Evolutionary conservation across 1,284 basidiomycete genomes (phyloP), one percentile per base, ranked within the genome.

Genomic region (Naganishia albida): DNA sequence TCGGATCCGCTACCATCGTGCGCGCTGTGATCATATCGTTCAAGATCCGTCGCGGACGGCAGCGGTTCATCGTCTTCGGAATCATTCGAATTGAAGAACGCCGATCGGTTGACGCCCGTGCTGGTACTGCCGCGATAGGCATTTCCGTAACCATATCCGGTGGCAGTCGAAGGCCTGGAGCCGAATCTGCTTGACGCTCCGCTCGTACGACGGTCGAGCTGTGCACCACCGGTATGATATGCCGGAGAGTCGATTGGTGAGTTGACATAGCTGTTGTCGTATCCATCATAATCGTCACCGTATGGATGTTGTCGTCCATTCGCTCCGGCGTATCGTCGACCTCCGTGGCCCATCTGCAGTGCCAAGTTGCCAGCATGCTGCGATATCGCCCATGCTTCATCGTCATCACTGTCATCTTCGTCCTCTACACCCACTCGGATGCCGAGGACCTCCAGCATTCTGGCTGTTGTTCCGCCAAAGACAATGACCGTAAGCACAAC

Each of bases 391-490:
- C 76, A 78, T 46, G 91, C 90, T 50, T 94, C 92, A 63, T 90
- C 88, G 71, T 88, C 90, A 67, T 86, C 88, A 69, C 84, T 87
- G 40, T 85, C 89, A 3, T 85, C 90, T 53, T 93, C 93, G 69
- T 97, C 93, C 72, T 97, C 94, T 0, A 99, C 91, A 0, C 95
- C 94, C 0, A 93, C 96, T 10, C 91, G 82, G 70, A 99, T 98
- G 1, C 95, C 94, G n/a, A 98, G 84, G 10, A 99, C 87, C 73
- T 98, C 93, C 50, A 99, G 84, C 96, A 99, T 99, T 65, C 93
- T 84, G 7, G 90, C 87, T 0, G 96, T 97, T 7, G 96, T 98
- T 0, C 95, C 96, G 0, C 95, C 95, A 74, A 99, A 99, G 62
- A 97, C 82, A 67, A 98, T 82, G 51, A 99, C 93, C 0, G 95